phyloP scores from a whole-genome alignment of 2,329 filamentous ascomycete genomes.

The Talaromyces sp. region DNA sequence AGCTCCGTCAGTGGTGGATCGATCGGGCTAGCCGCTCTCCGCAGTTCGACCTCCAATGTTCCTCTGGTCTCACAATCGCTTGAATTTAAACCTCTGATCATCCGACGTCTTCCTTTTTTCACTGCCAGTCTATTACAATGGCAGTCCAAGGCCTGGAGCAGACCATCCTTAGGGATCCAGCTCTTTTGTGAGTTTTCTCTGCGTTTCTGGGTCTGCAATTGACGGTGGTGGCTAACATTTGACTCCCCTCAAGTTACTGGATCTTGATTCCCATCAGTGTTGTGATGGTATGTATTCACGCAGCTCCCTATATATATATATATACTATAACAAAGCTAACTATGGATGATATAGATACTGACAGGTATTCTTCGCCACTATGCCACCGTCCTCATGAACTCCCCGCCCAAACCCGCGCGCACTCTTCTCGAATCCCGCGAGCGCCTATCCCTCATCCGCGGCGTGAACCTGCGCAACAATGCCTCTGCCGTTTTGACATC shows the following conservation, averaged over 20 bases:
- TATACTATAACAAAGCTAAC: not conserved
- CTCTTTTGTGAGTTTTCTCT: slow-evolving; percentile 70
- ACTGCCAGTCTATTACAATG: slow-evolving; percentile 50
- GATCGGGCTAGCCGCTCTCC: not conserved
- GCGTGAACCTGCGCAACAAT: slow-evolving; percentile 78
- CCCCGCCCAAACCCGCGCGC: slow-evolving; percentile 70
- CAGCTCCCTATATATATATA: not conserved
- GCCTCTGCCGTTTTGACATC: slow-evolving; percentile 73
- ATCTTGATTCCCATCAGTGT: slow-evolving; percentile 95
- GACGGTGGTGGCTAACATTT: slow-evolving; percentile 3
- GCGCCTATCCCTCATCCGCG: slow-evolving; percentile 76
- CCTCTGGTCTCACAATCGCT: not conserved
- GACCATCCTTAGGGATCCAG: slow-evolving; percentile 97
- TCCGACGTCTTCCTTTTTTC: not conserved
- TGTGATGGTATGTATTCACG: slow-evolving; percentile 66
- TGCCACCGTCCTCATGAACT: slow-evolving; percentile 82
- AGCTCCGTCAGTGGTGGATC: slow-evolving; percentile 27
- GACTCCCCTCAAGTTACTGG: slow-evolving; percentile 69
- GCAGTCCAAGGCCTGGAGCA: slow-evolving; percentile 73
- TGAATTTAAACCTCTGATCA: slow-evolving; percentile 11
- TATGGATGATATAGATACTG: slow-evolving; percentile 56
- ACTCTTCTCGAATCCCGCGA: slow-evolving; percentile 61
- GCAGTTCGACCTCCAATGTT: not conserved
- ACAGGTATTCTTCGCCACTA: slow-evolving; percentile 96
- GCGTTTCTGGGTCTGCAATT: slow-evolving; percentile 9